Percentiles rank a stretch among this genome's conserved stretches.
These are phyloP conservation scores for Citrus unshiu DNA, from an alignment of 345 rosid species.

Conservation along the genomic window DNA sequence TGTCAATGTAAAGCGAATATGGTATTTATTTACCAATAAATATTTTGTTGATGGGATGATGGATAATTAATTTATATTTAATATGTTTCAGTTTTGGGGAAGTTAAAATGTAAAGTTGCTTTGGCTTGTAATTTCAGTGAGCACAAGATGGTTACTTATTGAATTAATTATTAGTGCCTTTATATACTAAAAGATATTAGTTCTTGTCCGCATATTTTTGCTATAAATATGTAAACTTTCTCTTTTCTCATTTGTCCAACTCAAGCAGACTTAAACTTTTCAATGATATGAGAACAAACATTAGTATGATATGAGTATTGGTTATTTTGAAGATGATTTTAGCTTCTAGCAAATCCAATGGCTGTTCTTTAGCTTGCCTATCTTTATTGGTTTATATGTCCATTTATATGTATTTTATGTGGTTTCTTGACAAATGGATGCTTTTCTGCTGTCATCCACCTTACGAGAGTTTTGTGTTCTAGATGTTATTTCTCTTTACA, in stretches of 20 bases:
- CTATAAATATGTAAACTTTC: neutral
- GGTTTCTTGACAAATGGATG: neutral
- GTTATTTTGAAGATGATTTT: neutral
- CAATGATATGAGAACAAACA: neutral
- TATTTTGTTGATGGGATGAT: neutral
- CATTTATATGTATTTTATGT: neutral
- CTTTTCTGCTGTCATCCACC: neutral
- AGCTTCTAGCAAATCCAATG: neutral
- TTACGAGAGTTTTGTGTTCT: neutral
- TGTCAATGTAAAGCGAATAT: neutral
- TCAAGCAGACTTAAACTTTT: neutral
- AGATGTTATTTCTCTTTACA: neutral
- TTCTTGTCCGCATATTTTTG: neutral
- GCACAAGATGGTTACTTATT: neutral
- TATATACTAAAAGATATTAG: neutral
- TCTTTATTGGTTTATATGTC: neutral
- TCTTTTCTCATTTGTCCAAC: neutral
- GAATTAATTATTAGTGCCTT: neutral
- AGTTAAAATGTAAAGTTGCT: neutral
- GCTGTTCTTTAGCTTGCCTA: neutral
- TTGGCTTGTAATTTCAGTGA: neutral
- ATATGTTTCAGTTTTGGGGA: neutral
- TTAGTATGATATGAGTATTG: neutral
- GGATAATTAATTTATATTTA: neutral
- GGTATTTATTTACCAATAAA: neutral